Evolutionary conservation across 2,329 filamentous ascomycete species (phyloP), one percentile per base, ranked within the genome.

Genomic region (Aureobasidium namibiae): DNA sequence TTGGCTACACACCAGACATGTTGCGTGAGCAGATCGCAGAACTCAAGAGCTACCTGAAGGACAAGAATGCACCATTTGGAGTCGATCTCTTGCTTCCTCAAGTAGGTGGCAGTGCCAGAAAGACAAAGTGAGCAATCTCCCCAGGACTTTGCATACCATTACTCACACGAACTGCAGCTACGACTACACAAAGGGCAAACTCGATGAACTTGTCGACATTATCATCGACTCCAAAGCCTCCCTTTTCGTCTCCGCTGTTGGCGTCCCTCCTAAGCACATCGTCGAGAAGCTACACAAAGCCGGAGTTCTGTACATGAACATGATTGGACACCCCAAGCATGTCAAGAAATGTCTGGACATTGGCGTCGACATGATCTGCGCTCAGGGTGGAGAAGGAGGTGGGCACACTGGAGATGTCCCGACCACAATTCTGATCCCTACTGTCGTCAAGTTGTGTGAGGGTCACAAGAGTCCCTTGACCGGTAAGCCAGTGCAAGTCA

Each of bases 271-370:
- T 66, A 90, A 89, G 76, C 79, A 82, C 67, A 87, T 96, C 61
- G 91, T 99, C 69, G 91, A 97, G 65, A 88, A 84, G 72, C 85
- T 99, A 48, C 94, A 99, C 83, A 83, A 85, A 71, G 79, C 85
- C 69, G 92, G 92, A 66, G 83, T 99, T 67, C 82, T 95, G 66
- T 96, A 95, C 82, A 97, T 97, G 94, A 99, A 99, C 86, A 99
- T 99, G 94, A 92, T 99, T 73, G 94, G 94, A 66, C 94, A 99
- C 82, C 92, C 94, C 71, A 99, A 99, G 86, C 94, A 99, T 79
- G 92, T 96, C 64, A 83, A 90, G 77, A 99, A 97, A 82, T 95
- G 90, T 76, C 82, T 99, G 63, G 90, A 92, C 53, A 83, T 92
- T 61, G 94, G 92, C 65, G 90, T 86, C 67, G 94, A 99, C 76